These are phyloP conservation scores for Solanum ahanhuiri DNA, from an alignment of 257 asterid species.

Conservation along the genomic window DNA sequence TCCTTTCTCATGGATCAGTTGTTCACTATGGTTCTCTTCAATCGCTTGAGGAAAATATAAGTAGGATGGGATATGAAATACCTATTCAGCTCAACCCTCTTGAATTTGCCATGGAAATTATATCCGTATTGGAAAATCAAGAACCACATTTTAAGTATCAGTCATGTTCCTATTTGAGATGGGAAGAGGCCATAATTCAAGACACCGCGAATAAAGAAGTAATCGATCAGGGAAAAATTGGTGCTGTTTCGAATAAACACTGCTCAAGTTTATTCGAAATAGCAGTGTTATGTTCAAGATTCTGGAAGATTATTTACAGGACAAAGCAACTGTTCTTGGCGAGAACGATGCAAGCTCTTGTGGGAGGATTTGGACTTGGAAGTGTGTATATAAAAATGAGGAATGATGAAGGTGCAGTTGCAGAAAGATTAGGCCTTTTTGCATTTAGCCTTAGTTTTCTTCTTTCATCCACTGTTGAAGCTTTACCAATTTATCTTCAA, in stretches of 20 bases:
- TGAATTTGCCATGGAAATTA: conserved; percentile 76
- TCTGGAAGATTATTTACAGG: conserved; percentile 75
- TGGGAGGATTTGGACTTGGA: conserved; percentile 77
- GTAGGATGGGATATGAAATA: conserved; percentile 34
- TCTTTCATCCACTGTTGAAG: conserved; percentile 88
- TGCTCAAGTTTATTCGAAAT: conserved; percentile 31
- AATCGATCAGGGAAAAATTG: background rate
- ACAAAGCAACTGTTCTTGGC: conserved; percentile 82
- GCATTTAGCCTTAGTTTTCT: conserved; percentile 83
- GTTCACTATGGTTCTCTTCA: conserved; percentile 63
- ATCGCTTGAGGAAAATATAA: conserved; percentile 43
- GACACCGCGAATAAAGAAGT: background rate
- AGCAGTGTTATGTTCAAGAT: conserved; percentile 46
- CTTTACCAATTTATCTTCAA: conserved; percentile 82
- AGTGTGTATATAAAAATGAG: conserved; percentile 56
- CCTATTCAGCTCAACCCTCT: conserved; percentile 71
- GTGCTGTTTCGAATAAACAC: background rate
- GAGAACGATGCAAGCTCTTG: conserved; percentile 74
- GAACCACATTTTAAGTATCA: conserved; percentile 22
- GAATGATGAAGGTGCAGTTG: conserved; percentile 59
- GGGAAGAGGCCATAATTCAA: conserved; percentile 7
- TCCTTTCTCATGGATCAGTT: conserved; percentile 65
- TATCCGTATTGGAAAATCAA: conserved; percentile 30
- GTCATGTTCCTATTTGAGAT: conserved; percentile 9
- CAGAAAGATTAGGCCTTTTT: conserved; percentile 70